These are phyloP conservation scores for Cladophialophora exuberans DNA, from an alignment of 2,329 filamentous ascomycete species.

Conservation along the genomic window DNA sequence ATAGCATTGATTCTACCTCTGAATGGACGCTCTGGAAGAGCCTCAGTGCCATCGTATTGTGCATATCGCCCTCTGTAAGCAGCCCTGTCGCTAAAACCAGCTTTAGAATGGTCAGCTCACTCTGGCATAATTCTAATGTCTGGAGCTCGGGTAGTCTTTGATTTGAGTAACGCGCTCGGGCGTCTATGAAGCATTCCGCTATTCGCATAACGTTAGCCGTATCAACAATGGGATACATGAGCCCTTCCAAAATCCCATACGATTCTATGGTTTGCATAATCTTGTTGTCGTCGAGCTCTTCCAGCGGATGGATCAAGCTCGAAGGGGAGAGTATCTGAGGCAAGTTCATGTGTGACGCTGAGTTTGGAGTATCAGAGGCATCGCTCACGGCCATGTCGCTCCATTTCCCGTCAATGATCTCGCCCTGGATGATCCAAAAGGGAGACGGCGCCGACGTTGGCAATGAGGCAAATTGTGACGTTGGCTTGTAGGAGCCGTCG, in stretches of 20 bases:
- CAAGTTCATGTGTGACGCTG: background rate
- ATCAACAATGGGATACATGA: conserved; percentile 9
- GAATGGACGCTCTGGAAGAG: conserved; percentile 7
- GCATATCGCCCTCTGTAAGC: conserved; percentile 5
- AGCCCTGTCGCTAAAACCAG: conserved; percentile 5
- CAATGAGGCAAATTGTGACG: conserved; percentile 1
- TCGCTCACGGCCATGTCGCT: conserved; percentile 2
- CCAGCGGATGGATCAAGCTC: conserved; percentile 4
- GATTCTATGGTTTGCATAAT: conserved; percentile 7
- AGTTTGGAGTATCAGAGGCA: background rate
- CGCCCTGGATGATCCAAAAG: conserved; percentile 6
- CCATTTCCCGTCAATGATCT: conserved; percentile 6
- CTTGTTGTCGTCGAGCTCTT: conserved; percentile 7
- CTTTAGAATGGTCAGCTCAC: conserved; percentile 4
- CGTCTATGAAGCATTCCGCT: background rate
- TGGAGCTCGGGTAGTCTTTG: background rate
- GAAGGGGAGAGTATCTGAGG: conserved; percentile 1
- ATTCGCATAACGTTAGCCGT: conserved; percentile 3
- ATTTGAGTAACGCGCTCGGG: conserved; percentile 2
- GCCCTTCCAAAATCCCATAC: conserved; percentile 6
- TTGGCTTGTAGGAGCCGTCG: conserved; percentile 2
- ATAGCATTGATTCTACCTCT: conserved; percentile 4
- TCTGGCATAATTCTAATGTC: conserved; percentile 1
- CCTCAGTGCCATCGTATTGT: conserved; percentile 1
- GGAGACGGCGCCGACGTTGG: conserved; percentile 2